Base-by-base conservation (phyloP, 805 yeast genomes). In the Yarrowia sp. region DNA sequence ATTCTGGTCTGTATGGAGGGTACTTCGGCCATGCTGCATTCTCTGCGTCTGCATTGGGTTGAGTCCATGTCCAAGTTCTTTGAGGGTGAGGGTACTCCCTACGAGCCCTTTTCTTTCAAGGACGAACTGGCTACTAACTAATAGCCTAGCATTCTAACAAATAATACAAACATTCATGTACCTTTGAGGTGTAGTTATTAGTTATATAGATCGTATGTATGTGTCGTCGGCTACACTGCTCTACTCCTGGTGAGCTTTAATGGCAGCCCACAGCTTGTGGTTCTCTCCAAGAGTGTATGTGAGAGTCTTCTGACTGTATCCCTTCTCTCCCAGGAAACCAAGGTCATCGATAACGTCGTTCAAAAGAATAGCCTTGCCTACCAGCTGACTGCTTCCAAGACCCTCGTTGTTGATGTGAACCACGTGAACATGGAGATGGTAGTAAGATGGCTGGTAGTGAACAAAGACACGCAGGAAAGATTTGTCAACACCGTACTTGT, bases 31-130 rank as follows among this genome's bases (percentile, higher is more conserved):
- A 95, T 95, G 99, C 85, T 95, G 76, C 99, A 95, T 80, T 90
- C 98, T n/a, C 85, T 95, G 76, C 91, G 99, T 83, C 85, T 95
- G 76, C 99, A 95, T 79, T 95, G 99, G 99, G 99, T 95, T 71
- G 99, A 95, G 82, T 89, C 97, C 36, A 95, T 95, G 99, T 92
- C 97, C 71, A 95, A 95, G 82, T 96, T 89, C 81, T 95, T 93
- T 75, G 95, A 90, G 76, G 99, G 99, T 78, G 98, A 94, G 79
- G 99, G 99, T 70, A 83, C 87, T 73, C 87, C 93, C 7, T 95
- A 91, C 77, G 88, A 85, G 72, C 98, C 99, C n/a, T 95, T 92
- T 77, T 85, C 89, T 4, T 92, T 94, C 71, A 72, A 75, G 73
- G 50, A 68, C 40, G 63, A 56, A 59, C 12, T 56, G 63, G 48